Evolutionary conservation across 257 asterid species (phyloP), one percentile per base, ranked within the genome.

Genomic region (Solanum habrochaites): DNA sequence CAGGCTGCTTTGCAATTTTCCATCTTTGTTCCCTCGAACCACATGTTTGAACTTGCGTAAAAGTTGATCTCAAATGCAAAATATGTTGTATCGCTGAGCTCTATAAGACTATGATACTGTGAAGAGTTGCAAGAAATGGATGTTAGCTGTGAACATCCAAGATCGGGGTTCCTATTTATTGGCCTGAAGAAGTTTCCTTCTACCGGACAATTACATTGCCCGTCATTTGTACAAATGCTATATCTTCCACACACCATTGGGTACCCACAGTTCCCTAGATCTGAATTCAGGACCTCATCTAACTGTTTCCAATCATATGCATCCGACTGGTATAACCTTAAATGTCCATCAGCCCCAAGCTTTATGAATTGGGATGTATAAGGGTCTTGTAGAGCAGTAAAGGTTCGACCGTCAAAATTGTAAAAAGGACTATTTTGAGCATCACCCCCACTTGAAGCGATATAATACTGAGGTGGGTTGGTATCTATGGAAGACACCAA

Each of bases 171-270:
- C 75, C 56, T 62, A 27, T 83, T 12, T 32, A 18, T 60, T 83
- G 70, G 86, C 39, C 37, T 35, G 86, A 83, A 83, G 52, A 83
- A 83, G 16, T 14, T 83, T 14, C 56, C 52, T 29, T 84, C 84
- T 29, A 12, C 5, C 6, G 86, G 84, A 72, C 87, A 85, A 58
- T 8, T 72, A 32, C 87, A 72, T 32, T 43, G 70, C 60, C 31
- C 8, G 21, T 14, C 6, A 74, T 72, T 72, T 27, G 23, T 47
- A 37, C 56, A 71, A 85, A 85, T 72, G 66, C 84, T 58, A 11
- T 72, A 49, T 31, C 60, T 71, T 49, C 83, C 73, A 72, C 87
- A 85, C n/a, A 71, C 87, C 83, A 49, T 29, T 13, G 87, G 87
- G 83, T 85, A 52, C 14, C 71, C 71, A 39, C 72, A 49, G 18